Conservation (phyloP, 139 green algal genomes). For the Limnomonas spitsbergensis region DNA sequence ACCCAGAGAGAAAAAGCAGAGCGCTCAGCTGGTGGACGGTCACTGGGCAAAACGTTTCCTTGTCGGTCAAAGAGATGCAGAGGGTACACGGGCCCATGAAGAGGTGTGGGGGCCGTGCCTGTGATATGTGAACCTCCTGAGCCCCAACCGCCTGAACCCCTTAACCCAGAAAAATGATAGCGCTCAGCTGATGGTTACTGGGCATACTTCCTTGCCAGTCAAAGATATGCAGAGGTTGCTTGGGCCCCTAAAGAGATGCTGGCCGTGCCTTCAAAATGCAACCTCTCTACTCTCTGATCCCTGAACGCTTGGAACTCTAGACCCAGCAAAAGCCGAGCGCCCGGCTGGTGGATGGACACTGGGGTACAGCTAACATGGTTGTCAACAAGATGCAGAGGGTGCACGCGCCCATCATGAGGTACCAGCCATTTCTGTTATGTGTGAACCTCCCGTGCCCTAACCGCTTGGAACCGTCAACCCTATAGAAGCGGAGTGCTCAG, state of each 20-base stretch:
- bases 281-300: too few species aligned
- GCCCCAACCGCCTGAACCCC: too few species aligned
- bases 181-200: not conserved
- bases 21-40: not conserved
- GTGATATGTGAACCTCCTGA: too few species aligned
- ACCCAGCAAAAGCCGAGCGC: not conserved
- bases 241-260: too few species aligned
- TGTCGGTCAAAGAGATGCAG: not conserved
- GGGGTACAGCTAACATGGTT: not conserved
- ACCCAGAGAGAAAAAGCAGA: not conserved
- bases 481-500: not conserved
- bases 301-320: too few species aligned
- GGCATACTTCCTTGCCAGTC: not conserved
- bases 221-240: not conserved
- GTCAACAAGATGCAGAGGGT: not conserved
- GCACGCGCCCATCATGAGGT: too few species aligned
- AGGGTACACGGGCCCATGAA: too few species aligned
- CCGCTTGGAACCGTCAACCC: too few species aligned
- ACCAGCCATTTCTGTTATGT: too few species aligned
- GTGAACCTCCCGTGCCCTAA: too few species aligned
- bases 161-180: not conserved
- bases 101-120: too few species aligned
- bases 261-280: too few species aligned
- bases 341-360: not conserved
- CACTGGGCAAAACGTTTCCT: not conserved